Evolutionary conservation across 495 filamentous ascomycete genomes (phyloP).

Genomic region (Hyaloscypha finlandica): DNA sequence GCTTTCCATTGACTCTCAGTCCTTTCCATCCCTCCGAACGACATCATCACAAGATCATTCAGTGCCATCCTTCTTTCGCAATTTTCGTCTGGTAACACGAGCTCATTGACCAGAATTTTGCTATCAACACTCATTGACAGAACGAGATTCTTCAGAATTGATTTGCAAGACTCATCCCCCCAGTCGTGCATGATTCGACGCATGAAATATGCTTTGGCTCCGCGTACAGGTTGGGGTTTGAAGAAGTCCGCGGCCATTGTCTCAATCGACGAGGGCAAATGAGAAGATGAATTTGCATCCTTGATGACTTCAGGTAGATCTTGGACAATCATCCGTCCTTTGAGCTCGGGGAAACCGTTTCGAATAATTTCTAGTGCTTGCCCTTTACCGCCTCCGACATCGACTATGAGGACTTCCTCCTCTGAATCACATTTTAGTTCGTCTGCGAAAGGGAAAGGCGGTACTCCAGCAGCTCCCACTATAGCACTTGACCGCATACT

Average conservation of each 20-base stretch:
- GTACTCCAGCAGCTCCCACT: not conserved
- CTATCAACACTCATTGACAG: conserved; percentile 34
- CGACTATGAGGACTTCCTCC: conserved; percentile 23
- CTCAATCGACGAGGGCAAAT: conserved; percentile 36
- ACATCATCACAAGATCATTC: conserved; percentile 42
- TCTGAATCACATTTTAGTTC: conserved; percentile 15
- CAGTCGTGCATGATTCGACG: conserved; percentile 37
- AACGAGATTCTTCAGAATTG: conserved; percentile 34
- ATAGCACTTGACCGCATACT: conserved; percentile 22
- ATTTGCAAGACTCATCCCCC: conserved; percentile 26
- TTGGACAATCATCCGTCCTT: conserved; percentile 48
- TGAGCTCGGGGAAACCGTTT: not conserved
- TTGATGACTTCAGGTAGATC: conserved; percentile 48
- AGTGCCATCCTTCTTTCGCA: conserved; percentile 31
- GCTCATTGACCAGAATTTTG: conserved; percentile 11
- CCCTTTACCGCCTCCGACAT: conserved; percentile 32
- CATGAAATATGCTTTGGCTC: conserved; percentile 38
- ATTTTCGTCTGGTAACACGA: conserved; percentile 15
- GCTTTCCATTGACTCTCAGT: conserved; percentile 42
- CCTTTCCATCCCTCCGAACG: conserved; percentile 42
- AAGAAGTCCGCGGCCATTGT: conserved; percentile 51
- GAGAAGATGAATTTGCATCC: conserved; percentile 24
- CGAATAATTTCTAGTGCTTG: conserved; percentile 14
- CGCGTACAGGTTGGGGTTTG: conserved; percentile 46
- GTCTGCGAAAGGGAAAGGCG: not conserved